phyloP scores from a whole-genome alignment of 177 flowering plant genomes.

The Vitis hybrid region DNA sequence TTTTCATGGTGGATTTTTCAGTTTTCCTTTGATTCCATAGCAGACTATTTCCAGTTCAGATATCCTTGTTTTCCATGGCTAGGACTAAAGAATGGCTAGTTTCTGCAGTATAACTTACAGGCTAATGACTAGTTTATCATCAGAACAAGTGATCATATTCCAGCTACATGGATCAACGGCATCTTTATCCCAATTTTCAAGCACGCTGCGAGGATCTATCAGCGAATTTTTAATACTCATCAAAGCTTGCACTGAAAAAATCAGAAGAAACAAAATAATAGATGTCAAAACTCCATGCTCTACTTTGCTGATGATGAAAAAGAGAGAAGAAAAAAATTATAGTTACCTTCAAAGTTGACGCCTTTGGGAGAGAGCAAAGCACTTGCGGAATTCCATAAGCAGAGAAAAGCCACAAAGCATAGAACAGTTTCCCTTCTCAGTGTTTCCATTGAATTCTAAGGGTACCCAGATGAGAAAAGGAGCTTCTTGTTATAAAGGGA shows the following conservation, averaged over 20 bases:
- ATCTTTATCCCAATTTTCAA: conserved; percentile 74
- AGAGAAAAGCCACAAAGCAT: conserved; percentile 32
- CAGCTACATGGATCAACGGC: conserved; percentile 98
- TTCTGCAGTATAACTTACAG: conserved; percentile 49
- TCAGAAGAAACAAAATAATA: conserved; percentile 6
- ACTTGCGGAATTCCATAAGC: conserved; percentile 39
- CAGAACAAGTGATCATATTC: conserved; percentile 89
- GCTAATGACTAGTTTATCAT: conserved; percentile 62
- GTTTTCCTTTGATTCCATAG: not conserved
- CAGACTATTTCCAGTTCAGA: not conserved
- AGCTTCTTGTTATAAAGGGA: conserved; percentile 1
- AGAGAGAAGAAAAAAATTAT: not conserved
- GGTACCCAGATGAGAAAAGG: conserved; percentile 13
- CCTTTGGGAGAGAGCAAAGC: conserved; percentile 77
- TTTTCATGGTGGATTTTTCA: no score
- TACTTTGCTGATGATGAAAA: not conserved
- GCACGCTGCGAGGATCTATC: conserved; percentile 73
- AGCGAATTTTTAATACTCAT: conserved; percentile 58
- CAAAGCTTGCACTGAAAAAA: conserved; percentile 73
- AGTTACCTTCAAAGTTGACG: conserved; percentile 86
- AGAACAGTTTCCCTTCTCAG: conserved; percentile 19
- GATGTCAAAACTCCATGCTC: not conserved
- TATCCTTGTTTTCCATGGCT: not conserved
- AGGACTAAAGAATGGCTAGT: not conserved
- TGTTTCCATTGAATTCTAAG: conserved; percentile 26